These are phyloP conservation scores for Fusarium sp. DNA, from an alignment of 2,329 filamentous ascomycete genomes.

Conservation along the genomic window DNA sequence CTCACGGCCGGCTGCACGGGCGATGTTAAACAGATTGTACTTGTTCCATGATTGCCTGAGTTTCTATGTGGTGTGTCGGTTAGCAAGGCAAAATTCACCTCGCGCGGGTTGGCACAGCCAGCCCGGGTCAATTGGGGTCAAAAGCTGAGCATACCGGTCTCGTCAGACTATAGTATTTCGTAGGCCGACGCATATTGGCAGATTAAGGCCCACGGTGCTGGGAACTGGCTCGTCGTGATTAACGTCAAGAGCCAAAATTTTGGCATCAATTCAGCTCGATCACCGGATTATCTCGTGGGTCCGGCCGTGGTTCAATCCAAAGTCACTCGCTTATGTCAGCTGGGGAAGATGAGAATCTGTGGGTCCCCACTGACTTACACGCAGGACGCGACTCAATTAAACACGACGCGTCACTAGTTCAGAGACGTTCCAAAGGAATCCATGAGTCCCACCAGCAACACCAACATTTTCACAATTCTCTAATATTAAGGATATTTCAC, in stretches of 20 bases:
- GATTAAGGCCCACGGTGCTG: slow-evolving; percentile 42
- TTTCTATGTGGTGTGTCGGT: slow-evolving; percentile 67
- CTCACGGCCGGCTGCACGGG: slow-evolving; percentile 49
- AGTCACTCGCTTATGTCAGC: slow-evolving; percentile 38
- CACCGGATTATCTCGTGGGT: slow-evolving; percentile 45
- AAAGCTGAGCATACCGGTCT: slow-evolving; percentile 63
- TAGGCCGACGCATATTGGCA: slow-evolving; percentile 63
- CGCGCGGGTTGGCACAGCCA: background rate
- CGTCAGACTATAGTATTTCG: slow-evolving; percentile 73
- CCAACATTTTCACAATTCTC: background rate
- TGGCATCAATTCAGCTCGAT: slow-evolving; percentile 36
- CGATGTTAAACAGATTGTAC: slow-evolving; percentile 93
- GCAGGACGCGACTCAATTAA: slow-evolving; percentile 44
- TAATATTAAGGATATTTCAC: background rate
- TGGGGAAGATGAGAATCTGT: background rate
- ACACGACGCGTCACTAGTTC: slow-evolving; percentile 41
- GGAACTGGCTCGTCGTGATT: slow-evolving; percentile 38
- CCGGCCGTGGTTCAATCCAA: slow-evolving; percentile 17
- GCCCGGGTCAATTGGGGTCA: background rate
- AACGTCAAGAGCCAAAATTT: slow-evolving; percentile 45
- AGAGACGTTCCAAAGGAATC: slow-evolving; percentile 20
- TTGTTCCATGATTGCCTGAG: slow-evolving; percentile 97
- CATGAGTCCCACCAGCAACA: slow-evolving; percentile 19
- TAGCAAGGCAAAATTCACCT: slow-evolving; percentile 25
- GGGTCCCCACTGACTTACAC: slow-evolving; percentile 16